A percentile compares a stretch with the other conserved stretches of the same genome.
Conservation (phyloP, 306 rosid species). For the Begonia masoniana region DNA sequence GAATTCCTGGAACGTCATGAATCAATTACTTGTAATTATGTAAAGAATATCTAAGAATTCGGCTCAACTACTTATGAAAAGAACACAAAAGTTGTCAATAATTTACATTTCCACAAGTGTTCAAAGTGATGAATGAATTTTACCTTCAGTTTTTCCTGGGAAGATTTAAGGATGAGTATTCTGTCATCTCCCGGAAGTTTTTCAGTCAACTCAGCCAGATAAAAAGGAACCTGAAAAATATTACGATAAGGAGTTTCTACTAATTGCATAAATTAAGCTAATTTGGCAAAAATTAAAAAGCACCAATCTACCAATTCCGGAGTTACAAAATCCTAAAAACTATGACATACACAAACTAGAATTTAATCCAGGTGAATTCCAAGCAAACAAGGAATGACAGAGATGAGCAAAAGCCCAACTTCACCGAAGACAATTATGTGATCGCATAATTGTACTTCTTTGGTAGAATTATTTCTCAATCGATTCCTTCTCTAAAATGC, state of each 20-base stretch:
- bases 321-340: too few relatives aligned
- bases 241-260: not conserved
- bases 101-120: constrained; percentile 4
- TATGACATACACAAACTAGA: not conserved
- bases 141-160: constrained; percentile 81
- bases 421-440: too few relatives aligned
- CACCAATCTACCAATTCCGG: too few relatives aligned
- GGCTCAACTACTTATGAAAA: too few relatives aligned
- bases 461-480: too few relatives aligned
- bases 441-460: too few relatives aligned
- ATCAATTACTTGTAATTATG: not conserved
- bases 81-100: too few relatives aligned
- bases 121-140: not conserved
- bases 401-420: not conserved
- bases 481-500: too few relatives aligned
- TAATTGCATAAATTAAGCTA: too few relatives aligned
- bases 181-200: constrained; percentile 65
- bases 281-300: too few relatives aligned
- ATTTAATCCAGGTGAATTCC: not conserved
- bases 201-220: constrained; percentile 84
- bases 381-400: not conserved
- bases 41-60: not conserved
- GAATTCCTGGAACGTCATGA: constrained; percentile 48
- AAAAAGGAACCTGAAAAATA: constrained; percentile 63
- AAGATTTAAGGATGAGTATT: constrained; percentile 51